Percentiles rank a stretch among this genome's conserved stretches.
Conservation (phyloP, 805 yeast genomes). For the Komagataella mondaviorum region DNA sequence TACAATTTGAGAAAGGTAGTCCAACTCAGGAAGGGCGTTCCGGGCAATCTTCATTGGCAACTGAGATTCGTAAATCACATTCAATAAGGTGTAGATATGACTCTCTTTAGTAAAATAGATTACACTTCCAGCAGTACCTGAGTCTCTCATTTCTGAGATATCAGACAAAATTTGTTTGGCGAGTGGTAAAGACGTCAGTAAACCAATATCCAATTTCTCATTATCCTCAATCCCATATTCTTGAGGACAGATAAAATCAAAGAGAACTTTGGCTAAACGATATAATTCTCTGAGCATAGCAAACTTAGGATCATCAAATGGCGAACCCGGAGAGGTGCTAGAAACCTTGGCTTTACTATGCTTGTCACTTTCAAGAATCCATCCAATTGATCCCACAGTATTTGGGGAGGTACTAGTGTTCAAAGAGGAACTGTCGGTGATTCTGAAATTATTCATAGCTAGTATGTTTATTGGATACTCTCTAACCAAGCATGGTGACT, state of each 20-base stretch:
- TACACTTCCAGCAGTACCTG: constrained; percentile 72
- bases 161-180: constrained; percentile 80
- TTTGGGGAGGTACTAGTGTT: constrained; percentile 8
- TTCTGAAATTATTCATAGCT: constrained; percentile 66
- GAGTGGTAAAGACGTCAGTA: constrained; percentile 85
- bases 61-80: constrained; percentile 83
- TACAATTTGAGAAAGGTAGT: constrained; percentile 85
- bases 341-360: constrained; percentile 9
- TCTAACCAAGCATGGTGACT: constrained; percentile 44
- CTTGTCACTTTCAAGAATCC: constrained; percentile 34
- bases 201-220: constrained; percentile 92
- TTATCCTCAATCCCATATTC: constrained; percentile 95
- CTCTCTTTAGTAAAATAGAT: constrained; percentile 94
- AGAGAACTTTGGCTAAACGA: constrained; percentile 79
- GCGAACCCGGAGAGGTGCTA: constrained; percentile 18
- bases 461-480: constrained; percentile 62
- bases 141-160: constrained; percentile 63
- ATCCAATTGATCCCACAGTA: constrained; percentile 58
- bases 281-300: constrained; percentile 79
- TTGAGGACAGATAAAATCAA: constrained; percentile 97
- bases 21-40: constrained; percentile 92
- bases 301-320: constrained; percentile 71
- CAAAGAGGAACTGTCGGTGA: constrained; percentile 25
- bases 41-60: constrained; percentile 92
- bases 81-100: constrained; percentile 86